phyloP scores from a whole-genome alignment of 23 red algal genomes.

The Cyanidiococcus yangmingshanensis region DNA sequence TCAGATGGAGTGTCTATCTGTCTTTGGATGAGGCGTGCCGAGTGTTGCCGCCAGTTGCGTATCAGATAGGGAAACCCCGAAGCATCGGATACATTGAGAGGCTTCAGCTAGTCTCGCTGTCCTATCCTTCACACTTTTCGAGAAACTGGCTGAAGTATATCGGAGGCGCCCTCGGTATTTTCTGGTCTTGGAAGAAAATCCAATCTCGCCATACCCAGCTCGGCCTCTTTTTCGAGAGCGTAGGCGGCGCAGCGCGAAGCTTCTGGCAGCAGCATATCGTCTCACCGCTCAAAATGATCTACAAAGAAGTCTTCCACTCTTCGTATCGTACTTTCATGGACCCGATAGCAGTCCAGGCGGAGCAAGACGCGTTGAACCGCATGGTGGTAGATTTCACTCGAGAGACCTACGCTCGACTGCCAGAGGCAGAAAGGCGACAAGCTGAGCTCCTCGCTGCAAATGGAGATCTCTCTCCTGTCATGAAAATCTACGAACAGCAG shows the following conservation, averaged over 20 bases:
- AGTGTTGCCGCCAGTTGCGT: neutral
- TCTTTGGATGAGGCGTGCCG: neutral
- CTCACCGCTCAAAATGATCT: slow-evolving; percentile 12
- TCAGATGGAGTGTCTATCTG: neutral
- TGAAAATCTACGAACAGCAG: slow-evolving; percentile 34
- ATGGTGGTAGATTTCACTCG: slow-evolving; percentile 26
- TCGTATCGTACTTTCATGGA: slow-evolving; percentile 15
- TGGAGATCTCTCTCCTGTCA: slow-evolving; percentile 7
- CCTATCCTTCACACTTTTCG: neutral
- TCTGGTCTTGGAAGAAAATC: neutral
- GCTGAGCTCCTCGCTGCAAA: neutral
- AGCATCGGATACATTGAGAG: neutral
- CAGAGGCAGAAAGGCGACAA: neutral
- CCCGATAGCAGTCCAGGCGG: neutral
- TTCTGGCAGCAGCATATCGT: slow-evolving; percentile 23
- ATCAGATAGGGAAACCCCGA: neutral
- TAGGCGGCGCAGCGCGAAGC: neutral
- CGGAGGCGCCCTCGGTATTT: neutral
- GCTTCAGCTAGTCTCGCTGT: neutral
- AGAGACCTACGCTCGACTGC: neutral
- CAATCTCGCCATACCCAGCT: neutral
- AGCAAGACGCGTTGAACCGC: slow-evolving; percentile 8
- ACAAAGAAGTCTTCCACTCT: slow-evolving; percentile 21
- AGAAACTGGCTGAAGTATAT: neutral
- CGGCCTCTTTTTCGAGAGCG: neutral